phyloP scores from a whole-genome alignment of 257 asterid genomes.

The Linderniella brevidens region DNA sequence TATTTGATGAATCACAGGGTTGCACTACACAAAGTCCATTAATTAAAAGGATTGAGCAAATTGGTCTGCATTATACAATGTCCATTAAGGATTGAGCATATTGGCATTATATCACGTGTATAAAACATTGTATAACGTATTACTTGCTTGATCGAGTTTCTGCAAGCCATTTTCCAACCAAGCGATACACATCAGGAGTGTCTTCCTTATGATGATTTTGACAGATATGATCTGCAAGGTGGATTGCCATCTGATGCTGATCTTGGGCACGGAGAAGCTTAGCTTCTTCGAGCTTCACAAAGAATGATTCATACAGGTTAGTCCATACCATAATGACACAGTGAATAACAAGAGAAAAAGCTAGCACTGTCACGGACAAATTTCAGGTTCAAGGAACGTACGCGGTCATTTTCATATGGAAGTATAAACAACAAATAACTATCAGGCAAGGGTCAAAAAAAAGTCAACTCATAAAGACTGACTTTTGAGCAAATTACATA shows the following conservation, averaged over 20 bases:
- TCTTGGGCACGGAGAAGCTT: conserved; percentile 95
- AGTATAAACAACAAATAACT: too few relatives aligned
- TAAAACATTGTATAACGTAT: conserved; percentile 19
- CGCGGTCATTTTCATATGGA: too few relatives aligned
- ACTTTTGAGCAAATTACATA: too few relatives aligned
- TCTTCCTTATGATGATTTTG: conserved; percentile 42
- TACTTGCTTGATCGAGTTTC: conserved; percentile 95
- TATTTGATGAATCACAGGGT: too few relatives aligned
- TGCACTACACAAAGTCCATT: too few relatives aligned
- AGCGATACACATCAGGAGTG: conserved; percentile 72
- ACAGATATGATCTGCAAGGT: conserved; percentile 77
- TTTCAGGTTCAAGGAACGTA: too few relatives aligned
- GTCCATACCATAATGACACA: conserved; percentile 4
- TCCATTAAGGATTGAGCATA: background rate
- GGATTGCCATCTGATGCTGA: conserved; percentile 89
- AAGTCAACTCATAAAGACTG: too few relatives aligned
- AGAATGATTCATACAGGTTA: conserved; percentile 13
- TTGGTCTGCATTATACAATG: background rate
- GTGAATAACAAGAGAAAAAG: too few relatives aligned
- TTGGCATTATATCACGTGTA: background rate
- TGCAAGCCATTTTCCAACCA: conserved; percentile 94
- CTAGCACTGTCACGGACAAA: too few relatives aligned
- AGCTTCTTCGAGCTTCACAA: conserved; percentile 83
- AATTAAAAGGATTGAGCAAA: background rate
- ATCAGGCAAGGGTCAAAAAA: too few relatives aligned